phyloP scores from a whole-genome alignment of 345 rosid species.

The Citropsis articulata region DNA sequence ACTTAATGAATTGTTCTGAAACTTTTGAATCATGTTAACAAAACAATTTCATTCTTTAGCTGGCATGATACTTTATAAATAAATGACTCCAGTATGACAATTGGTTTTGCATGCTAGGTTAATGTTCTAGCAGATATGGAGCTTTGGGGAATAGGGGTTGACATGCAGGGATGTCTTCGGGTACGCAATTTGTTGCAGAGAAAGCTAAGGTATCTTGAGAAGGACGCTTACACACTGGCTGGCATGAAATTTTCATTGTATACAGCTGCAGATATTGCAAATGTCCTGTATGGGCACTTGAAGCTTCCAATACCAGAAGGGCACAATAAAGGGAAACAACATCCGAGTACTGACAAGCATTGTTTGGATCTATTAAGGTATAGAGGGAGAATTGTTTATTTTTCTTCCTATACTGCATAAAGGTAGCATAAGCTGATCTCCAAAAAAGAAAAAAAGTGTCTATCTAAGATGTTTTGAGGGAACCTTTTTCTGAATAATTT shows the following conservation, averaged over 20 bases:
- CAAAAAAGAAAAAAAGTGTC: background rate
- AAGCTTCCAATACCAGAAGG: conserved; percentile 74
- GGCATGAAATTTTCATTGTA: conserved; percentile 79
- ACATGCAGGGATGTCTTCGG: conserved; percentile 79
- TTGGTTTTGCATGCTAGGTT: conserved; percentile 47
- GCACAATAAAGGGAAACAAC: conserved; percentile 66
- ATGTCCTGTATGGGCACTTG: conserved; percentile 75
- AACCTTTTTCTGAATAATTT: conserved; percentile 9
- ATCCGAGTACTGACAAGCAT: conserved; percentile 91
- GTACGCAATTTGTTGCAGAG: conserved; percentile 67
- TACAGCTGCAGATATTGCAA: conserved; percentile 87
- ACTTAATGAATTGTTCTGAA: background rate
- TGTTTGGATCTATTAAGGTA: conserved; percentile 86
- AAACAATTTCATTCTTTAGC: conserved; percentile 1
- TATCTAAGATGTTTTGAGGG: background rate
- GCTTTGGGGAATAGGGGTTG: conserved; percentile 89
- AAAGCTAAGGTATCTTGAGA: conserved; percentile 75
- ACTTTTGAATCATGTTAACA: background rate
- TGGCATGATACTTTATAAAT: background rate
- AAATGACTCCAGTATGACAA: conserved; percentile 13
- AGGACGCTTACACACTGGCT: conserved; percentile 77
- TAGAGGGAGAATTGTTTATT: background rate
- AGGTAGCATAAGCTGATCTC: background rate
- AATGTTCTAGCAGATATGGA: conserved; percentile 95
- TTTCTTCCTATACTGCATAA: background rate